A percentile compares a stretch with the other conserved stretches of the same genome.
These are phyloP conservation scores for Neurospora sp. DNA, from an alignment of 495 filamentous ascomycete genomes.

Conservation along the genomic window DNA sequence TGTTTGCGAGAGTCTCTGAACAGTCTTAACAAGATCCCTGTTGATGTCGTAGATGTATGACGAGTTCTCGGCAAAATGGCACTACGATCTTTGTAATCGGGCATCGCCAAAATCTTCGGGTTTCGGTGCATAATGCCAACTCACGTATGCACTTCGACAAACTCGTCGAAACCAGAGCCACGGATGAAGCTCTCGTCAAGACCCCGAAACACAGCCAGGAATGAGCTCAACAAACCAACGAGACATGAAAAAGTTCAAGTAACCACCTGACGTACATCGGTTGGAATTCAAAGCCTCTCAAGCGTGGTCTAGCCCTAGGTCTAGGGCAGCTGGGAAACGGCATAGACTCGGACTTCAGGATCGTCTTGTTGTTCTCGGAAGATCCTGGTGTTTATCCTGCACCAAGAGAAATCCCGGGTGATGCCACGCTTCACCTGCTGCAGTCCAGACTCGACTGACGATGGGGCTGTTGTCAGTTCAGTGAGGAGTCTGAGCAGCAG, in stretches of 20 bases:
- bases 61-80: not conserved
- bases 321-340: not conserved
- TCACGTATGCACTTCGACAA: not conserved
- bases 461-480: not conserved
- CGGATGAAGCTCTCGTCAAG: not conserved
- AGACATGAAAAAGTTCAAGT: not conserved
- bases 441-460: not conserved
- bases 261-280: not conserved
- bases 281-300: no score
- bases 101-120: not conserved
- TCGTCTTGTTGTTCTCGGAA: not conserved
- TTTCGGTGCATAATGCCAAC: not conserved
- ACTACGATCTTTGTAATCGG: not conserved
- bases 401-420: not conserved
- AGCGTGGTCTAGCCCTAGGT: not conserved
- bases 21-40: not conserved
- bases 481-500: not conserved
- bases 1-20: not conserved
- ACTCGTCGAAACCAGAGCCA: not conserved
- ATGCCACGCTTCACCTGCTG: not conserved
- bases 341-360: not conserved
- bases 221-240: not conserved
- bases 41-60: not conserved
- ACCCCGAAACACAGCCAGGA: not conserved
- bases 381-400: not conserved